Percentiles rank a stretch among this genome's conserved stretches.
phyloP scores from a whole-genome alignment of 768 basidiomycete species.

The Agaricus sinodeliciosus region DNA sequence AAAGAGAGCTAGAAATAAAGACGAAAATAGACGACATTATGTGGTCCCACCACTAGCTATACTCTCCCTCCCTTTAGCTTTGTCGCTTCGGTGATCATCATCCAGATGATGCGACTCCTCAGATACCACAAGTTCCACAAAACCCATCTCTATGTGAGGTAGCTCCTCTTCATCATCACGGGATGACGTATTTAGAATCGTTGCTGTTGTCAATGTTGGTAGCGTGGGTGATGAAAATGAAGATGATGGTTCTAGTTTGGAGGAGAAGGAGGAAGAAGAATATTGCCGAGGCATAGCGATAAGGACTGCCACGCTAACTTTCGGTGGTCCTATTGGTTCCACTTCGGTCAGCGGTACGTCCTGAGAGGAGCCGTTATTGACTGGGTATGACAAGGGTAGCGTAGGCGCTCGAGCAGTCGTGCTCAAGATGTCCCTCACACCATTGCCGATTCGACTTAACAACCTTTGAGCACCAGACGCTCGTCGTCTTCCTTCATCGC shows the following conservation, averaged over 20 bases:
- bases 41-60: conserved; percentile 1
- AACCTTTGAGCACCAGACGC: not conserved
- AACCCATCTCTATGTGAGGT: conserved; percentile 21
- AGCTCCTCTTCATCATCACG: conserved; percentile 17
- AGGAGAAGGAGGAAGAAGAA: conserved; percentile 1
- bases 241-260: not conserved
- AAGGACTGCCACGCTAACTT: conserved; percentile 33
- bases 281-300: conserved; percentile 35
- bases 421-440: not conserved
- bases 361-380: not conserved
- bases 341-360: conserved; percentile 2
- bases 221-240: conserved; percentile 1
- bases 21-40: not conserved
- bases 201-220: not conserved
- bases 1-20: not conserved
- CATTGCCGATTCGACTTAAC: not conserved
- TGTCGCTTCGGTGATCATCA: not conserved
- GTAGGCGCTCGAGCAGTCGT: not conserved
- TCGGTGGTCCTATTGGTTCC: conserved; percentile 1
- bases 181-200: not conserved
- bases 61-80: conserved; percentile 8
- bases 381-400: not conserved
- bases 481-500: not conserved
- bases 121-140: conserved; percentile 15
- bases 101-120: conserved; percentile 6